A percentile compares a stretch with the other conserved stretches of the same genome.
These are phyloP conservation scores for Lepraria neglecta DNA, from an alignment of 495 filamentous ascomycete genomes.

Conservation along the genomic window DNA sequence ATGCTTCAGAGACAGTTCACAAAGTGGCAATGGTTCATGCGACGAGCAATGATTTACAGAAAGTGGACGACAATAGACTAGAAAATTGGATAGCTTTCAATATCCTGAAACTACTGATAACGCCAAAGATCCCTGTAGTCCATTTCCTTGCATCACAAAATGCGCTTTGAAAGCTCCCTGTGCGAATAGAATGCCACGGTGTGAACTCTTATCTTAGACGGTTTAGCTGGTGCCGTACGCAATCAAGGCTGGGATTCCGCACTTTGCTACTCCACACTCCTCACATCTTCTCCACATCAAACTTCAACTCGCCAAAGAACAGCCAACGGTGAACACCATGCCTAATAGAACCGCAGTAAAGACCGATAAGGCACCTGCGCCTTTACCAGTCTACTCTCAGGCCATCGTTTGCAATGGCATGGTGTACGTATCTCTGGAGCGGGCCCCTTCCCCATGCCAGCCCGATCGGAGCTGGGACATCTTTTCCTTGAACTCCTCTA, in stretches of 20 bases:
- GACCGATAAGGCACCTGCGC: constrained; percentile 36
- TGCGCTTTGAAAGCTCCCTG: no score
- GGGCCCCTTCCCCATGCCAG: no score
- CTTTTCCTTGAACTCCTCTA: no score
- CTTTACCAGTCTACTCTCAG: constrained; percentile 42
- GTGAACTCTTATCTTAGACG: no score
- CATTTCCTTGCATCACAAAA: no score
- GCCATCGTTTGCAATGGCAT: constrained; percentile 40
- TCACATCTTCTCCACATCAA: not conserved
- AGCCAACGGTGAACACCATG: constrained; percentile 1
- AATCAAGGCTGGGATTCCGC: no score
- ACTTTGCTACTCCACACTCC: not conserved
- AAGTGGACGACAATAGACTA: not conserved
- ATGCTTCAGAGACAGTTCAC: not conserved
- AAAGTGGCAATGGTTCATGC: not conserved
- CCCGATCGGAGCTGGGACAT: no score
- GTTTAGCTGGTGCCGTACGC: no score
- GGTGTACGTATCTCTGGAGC: constrained; percentile 28
- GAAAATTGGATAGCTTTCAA: not conserved
- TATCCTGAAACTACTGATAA: not conserved
- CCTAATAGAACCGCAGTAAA: constrained; percentile 31
- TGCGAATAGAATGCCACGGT: no score
- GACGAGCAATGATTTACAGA: no score
- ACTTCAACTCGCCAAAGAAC: not conserved
- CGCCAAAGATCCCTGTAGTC: no score